These are phyloP conservation scores for Leersia perrieri DNA, from an alignment of 176 grass and related monocot genomes.

Conservation along the genomic window DNA sequence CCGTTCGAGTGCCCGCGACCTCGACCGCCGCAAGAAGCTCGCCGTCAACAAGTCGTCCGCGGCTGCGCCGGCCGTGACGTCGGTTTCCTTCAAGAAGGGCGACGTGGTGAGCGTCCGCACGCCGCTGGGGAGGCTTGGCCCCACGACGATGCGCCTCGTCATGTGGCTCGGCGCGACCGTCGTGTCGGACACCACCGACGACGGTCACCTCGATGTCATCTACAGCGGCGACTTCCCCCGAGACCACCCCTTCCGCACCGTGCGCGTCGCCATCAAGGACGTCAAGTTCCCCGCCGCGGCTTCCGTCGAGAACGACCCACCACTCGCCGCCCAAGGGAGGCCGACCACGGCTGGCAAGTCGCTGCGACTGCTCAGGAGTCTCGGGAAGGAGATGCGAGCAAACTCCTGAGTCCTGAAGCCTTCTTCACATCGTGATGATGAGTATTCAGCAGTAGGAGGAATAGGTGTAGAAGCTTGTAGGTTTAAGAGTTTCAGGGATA, in stretches of 20 bases:
- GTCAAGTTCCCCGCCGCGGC: not conserved
- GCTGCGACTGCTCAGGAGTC: not conserved
- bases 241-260: not conserved
- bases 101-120: constrained; percentile 1
- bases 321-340: not conserved
- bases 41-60: not conserved
- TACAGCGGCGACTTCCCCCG: not conserved
- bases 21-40: not conserved
- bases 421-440: too few relatives aligned
- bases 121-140: not conserved
- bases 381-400: not conserved
- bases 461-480: too few relatives aligned
- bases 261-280: not conserved
- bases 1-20: too few relatives aligned
- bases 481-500: too few relatives aligned
- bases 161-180: constrained; percentile 2
- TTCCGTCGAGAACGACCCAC: not conserved
- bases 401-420: too few relatives aligned
- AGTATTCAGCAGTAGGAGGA: too few relatives aligned
- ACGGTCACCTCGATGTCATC: not conserved
- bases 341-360: not conserved
- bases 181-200: not conserved
- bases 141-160: not conserved
- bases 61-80: too few relatives aligned
- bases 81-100: not conserved